Conservation (phyloP, 192 early-diverging fungal genomes). For the Gigaspora rosea region DNA sequence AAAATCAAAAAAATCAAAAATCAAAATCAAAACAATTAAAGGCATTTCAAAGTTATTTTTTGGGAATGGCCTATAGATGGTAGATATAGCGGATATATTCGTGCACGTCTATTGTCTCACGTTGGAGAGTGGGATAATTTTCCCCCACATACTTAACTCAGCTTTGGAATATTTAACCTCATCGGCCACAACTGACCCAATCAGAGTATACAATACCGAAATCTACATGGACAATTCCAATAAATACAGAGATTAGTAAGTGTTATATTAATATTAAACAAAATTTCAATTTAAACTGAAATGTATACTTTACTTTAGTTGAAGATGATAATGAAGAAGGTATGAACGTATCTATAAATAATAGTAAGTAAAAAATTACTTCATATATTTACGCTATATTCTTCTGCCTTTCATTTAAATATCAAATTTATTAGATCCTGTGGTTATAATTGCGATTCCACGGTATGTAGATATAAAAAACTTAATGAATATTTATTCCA, state of each 20-base stretch:
- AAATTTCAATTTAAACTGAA: no score
- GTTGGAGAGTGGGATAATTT: background rate
- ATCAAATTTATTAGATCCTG: no score
- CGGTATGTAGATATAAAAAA: background rate
- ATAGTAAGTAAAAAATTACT: no score
- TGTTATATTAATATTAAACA: no score
- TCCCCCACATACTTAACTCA: background rate
- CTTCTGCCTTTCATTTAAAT: no score
- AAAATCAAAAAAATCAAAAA: background rate
- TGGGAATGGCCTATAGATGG: background rate
- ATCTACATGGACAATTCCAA: background rate
- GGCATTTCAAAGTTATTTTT: conserved; percentile 1
- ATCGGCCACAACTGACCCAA: background rate
- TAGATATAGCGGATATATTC: background rate
- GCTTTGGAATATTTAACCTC: background rate
- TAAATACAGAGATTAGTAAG: no score
- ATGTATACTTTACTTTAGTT: no score
- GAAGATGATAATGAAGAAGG: no score
- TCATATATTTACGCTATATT: no score
- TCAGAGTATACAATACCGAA: background rate
- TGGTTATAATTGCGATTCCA: background rate
- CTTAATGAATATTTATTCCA: background rate
- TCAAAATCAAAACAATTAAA: background rate
- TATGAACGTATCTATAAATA: no score
- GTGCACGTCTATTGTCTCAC: background rate